phyloP scores from a whole-genome alignment of 768 basidiomycete genomes.

The Suillus subluteus region DNA sequence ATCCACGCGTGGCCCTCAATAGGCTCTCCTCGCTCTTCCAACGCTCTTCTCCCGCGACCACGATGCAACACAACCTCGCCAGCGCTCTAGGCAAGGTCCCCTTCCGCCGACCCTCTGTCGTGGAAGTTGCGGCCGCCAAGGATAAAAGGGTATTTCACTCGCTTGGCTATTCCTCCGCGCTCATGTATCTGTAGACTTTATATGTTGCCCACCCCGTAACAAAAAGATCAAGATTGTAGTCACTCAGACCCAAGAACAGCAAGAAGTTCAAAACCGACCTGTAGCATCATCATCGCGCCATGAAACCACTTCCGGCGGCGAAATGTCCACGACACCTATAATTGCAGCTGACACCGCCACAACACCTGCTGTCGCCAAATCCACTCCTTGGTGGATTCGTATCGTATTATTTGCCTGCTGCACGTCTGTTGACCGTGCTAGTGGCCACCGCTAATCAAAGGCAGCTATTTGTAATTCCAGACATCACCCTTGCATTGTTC shows the following conservation, averaged over 20 bases:
- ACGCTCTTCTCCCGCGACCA: neutral
- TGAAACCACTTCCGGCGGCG: neutral
- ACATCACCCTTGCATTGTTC: neutral
- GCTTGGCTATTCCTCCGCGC: neutral
- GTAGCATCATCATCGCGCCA: neutral
- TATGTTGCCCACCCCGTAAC: neutral
- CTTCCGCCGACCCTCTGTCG: neutral
- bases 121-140: neutral
- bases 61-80: neutral
- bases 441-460: neutral
- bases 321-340: neutral
- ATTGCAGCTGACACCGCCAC: neutral
- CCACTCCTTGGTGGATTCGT: neutral
- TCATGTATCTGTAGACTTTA: neutral
- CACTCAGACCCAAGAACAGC: neutral
- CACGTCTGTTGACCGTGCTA: neutral
- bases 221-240: neutral
- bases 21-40: neutral
- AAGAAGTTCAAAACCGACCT: neutral
- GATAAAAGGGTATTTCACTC: neutral
- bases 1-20: neutral
- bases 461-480: neutral
- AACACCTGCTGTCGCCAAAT: neutral
- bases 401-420: neutral
- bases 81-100: neutral